A percentile compares a stretch with the other conserved stretches of the same genome.
phyloP scores from a whole-genome alignment of 352 stramenopile genomes.

The Phytophthora fragariae region DNA sequence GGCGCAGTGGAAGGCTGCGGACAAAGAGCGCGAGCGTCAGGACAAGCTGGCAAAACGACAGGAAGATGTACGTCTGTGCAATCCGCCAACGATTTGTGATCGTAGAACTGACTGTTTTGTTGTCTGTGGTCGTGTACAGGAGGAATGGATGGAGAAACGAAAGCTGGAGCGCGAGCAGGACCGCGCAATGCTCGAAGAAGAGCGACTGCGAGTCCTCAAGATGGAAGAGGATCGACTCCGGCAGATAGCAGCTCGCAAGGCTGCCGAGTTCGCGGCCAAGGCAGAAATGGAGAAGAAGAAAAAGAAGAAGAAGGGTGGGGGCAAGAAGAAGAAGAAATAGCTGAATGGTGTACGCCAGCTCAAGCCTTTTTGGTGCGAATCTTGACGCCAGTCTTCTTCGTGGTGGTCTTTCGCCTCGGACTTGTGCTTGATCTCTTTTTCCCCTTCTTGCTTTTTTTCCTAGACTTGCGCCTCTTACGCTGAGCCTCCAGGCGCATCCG shows the following conservation, averaged over 20 bases:
- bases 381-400: conserved; percentile 27
- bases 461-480: conserved; percentile 31
- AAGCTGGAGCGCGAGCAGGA: conserved; percentile 64
- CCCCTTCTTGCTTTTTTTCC: conserved; percentile 43
- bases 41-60: conserved; percentile 53
- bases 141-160: conserved; percentile 81
- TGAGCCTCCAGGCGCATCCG: conserved; percentile 42
- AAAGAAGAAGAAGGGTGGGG: conserved; percentile 71
- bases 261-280: conserved; percentile 73
- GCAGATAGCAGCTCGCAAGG: conserved; percentile 73
- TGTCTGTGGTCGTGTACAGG: conserved; percentile 37
- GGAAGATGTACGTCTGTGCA: conserved; percentile 54
- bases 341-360: conserved; percentile 1
- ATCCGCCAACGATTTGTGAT: background rate
- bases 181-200: conserved; percentile 50
- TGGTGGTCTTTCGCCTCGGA: conserved; percentile 18
- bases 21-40: conserved; percentile 59
- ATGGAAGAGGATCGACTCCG: conserved; percentile 72
- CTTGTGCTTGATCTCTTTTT: conserved; percentile 34
- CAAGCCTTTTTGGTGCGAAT: conserved; percentile 23
- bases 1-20: conserved; percentile 59
- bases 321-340: conserved; percentile 73
- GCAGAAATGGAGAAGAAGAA: conserved; percentile 87
- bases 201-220: conserved; percentile 61
- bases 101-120: conserved; percentile 9